Percentiles rank a stretch among this genome's conserved stretches.
Conservation (phyloP, 1,284 basidiomycete genomes). For the Cyathus pygmaeus region DNA sequence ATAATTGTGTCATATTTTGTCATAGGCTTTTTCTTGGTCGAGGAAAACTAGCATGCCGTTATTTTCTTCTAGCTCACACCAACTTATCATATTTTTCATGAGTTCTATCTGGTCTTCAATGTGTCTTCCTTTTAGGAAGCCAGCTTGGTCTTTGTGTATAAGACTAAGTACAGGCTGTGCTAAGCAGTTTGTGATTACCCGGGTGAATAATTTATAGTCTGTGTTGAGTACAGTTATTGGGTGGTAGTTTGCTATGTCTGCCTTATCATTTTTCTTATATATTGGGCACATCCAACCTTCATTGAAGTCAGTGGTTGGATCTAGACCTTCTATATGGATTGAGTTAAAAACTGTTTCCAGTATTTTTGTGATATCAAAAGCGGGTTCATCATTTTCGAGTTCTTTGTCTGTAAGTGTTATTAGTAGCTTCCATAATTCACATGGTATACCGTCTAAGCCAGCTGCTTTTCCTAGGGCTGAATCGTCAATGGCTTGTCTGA, state of each 20-base stretch:
- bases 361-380: slow-evolving; percentile 13
- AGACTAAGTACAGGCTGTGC: slow-evolving; percentile 14
- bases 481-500: not conserved
- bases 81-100: slow-evolving; percentile 31
- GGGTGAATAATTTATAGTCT: slow-evolving; percentile 45
- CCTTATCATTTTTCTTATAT: slow-evolving; percentile 42
- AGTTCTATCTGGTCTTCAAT: slow-evolving; percentile 43
- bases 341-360: slow-evolving; percentile 25
- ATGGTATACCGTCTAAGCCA: not conserved
- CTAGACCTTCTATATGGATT: slow-evolving; percentile 26
- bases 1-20: slow-evolving; percentile 46
- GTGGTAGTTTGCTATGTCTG: slow-evolving; percentile 40
- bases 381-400: not conserved
- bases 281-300: slow-evolving; percentile 44
- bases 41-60: slow-evolving; percentile 42
- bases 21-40: slow-evolving; percentile 53
- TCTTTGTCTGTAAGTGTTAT: not conserved
- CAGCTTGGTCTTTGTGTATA: slow-evolving; percentile 44
- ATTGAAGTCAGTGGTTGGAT: slow-evolving; percentile 16
- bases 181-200: slow-evolving; percentile 26
- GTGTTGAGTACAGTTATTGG: slow-evolving; percentile 42
- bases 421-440: slow-evolving; percentile 21
- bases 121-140: slow-evolving; percentile 41
- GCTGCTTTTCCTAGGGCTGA: not conserved
- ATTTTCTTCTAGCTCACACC: slow-evolving; percentile 28